Conservation (phyloP, 805 yeast genomes). For the Starmerella bombicola region DNA sequence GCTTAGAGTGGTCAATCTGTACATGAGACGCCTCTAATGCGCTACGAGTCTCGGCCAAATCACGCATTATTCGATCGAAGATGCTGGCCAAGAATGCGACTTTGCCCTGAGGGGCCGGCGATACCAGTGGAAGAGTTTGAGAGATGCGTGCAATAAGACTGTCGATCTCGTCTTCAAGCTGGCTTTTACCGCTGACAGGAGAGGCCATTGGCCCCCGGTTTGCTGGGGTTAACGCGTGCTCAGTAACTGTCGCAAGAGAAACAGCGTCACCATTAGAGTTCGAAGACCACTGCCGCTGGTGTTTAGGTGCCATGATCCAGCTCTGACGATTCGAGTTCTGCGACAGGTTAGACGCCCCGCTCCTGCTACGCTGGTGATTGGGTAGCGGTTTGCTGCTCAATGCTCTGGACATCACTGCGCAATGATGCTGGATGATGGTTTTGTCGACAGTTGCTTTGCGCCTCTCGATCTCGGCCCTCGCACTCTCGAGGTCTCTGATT, state of each 20-base stretch:
- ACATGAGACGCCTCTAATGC: constrained; percentile 15
- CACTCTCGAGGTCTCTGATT: constrained; percentile 16
- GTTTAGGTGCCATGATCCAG: constrained; percentile 14
- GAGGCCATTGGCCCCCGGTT: not conserved
- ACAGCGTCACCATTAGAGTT: constrained; percentile 4
- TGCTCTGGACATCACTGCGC: constrained; percentile 20
- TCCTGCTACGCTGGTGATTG: constrained; percentile 14
- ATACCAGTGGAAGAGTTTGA: constrained; percentile 12
- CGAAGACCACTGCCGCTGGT: constrained; percentile 9
- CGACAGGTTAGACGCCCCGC: constrained; percentile 3
- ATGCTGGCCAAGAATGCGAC: constrained; percentile 13
- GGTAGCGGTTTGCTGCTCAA: constrained; percentile 17
- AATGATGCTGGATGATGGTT: constrained; percentile 20
- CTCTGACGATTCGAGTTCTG: constrained; percentile 11
- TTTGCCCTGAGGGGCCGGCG: constrained; percentile 18
- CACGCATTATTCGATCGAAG: constrained; percentile 16
- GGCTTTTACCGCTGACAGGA: not conserved
- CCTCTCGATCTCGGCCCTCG: constrained; percentile 9
- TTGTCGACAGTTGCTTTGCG: constrained; percentile 14
- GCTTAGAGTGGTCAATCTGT: constrained; percentile 17
- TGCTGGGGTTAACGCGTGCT: not conserved
- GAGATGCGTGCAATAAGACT: constrained; percentile 11
- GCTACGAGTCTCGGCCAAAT: constrained; percentile 12
- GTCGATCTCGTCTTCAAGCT: constrained; percentile 13
- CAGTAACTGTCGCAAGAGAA: constrained; percentile 9